Evolutionary conservation across 306 rosid genomes (phyloP).

Genomic region (Oxytropis ochrocephala): DNA sequence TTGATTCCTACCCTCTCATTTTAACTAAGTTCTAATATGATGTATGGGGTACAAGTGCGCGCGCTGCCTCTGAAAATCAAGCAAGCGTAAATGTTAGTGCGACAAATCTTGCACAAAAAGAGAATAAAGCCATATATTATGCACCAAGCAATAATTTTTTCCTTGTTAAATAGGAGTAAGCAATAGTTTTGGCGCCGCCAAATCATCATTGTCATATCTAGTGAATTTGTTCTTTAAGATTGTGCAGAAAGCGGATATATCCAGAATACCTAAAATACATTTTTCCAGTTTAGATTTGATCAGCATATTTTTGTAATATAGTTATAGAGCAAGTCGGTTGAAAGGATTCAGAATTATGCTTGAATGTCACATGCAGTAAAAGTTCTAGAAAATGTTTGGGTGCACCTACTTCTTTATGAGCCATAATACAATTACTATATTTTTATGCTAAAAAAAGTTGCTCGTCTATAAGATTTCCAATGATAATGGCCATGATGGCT

Average conservation of each 20-base stretch:
- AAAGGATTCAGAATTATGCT: constrained; percentile 16
- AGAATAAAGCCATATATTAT: background rate
- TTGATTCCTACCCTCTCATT: too few relatives aligned
- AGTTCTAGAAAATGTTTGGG: constrained; percentile 11
- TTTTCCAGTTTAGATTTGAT: background rate
- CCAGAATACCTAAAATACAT: background rate
- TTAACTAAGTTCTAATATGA: too few relatives aligned
- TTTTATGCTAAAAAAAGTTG: constrained; percentile 47
- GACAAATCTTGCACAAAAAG: constrained; percentile 21
- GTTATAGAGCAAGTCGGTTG: background rate
- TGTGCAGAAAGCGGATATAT: background rate
- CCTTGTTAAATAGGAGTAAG: background rate
- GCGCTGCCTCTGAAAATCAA: constrained; percentile 11
- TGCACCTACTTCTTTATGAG: constrained; percentile 20
- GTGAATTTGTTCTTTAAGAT: background rate
- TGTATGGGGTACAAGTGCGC: background rate
- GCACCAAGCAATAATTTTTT: too few relatives aligned
- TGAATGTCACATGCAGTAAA: constrained; percentile 14
- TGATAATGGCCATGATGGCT: constrained; percentile 58
- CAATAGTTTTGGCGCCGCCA: constrained; percentile 28
- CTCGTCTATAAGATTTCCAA: constrained; percentile 44
- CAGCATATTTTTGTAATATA: background rate
- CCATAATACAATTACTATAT: constrained; percentile 10
- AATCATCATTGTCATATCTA: constrained; percentile 30
- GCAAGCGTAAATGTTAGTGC: constrained; percentile 4